Evolutionary conservation across 331 rosid genomes (phyloP), one percentile per base, ranked within the genome.

Genomic region (Erythrophleum ivorense): DNA sequence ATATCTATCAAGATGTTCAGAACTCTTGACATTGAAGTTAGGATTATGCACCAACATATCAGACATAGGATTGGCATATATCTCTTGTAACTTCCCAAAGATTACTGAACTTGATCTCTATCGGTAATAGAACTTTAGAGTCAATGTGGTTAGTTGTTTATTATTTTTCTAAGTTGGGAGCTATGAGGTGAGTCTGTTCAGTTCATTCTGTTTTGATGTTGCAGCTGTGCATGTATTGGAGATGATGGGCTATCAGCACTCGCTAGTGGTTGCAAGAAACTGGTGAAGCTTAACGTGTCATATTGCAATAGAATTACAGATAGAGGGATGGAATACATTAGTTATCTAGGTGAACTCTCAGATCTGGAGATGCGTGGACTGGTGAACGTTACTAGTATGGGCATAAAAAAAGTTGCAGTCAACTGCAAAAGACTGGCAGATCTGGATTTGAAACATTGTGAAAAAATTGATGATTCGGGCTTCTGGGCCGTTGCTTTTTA

Each of bases 1-100:
- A 76, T 84, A 81, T 73, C 82, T 91, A 68, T 87, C 91, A 45
- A 77, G 85, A 81, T 91, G 92, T 77, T 84, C 91, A 18, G 76
- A 79, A 84, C 86, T 91, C 34, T 41, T 81, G 71, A 79, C 69
- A 49, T 73, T 91, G 87, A 91, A 89, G 82, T 83, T 89, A 86
- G 95, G 95, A 87, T 81, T 91, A 59, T 91, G 95, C 88, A 84
- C 85, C 63, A 87, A 91, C 82, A 84, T 91, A 86, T 82, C 95
- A 58, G 90, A 91, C 88, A 83, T 81, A 19, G 95, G 95, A 76
- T 82, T 91, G 87, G 88, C 81, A 14, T 82, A 87, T 82, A 86
- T 91, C 55, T 92, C 90, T 66, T 75, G 50, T 76, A 91, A 83
- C 84, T 91, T 91, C 81, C 78, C 84, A 73, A 84, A 85, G 65